phyloP scores from a whole-genome alignment of 768 basidiomycete genomes.

The Collybia sp. region DNA sequence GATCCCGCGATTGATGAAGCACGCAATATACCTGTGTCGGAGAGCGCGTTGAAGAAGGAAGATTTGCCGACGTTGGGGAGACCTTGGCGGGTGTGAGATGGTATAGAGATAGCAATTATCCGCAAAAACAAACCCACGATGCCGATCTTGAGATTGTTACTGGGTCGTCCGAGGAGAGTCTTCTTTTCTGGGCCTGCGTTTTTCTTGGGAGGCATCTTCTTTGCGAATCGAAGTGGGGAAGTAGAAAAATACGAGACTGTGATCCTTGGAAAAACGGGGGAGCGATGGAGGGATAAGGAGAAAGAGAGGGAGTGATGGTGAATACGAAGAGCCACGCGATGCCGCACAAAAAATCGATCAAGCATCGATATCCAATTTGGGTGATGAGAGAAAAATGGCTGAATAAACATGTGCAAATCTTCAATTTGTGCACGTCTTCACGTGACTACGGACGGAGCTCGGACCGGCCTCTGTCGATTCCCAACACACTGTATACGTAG shows the following conservation, averaged over 20 bases:
- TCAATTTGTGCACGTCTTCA: neutral
- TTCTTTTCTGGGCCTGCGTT: conserved; percentile 76
- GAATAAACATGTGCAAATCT: conserved; percentile 12
- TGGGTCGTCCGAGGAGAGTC: conserved; percentile 80
- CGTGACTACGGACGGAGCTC: no score
- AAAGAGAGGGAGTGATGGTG: conserved; percentile 5
- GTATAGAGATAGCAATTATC: conserved; percentile 12
- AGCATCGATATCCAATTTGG: conserved; percentile 14
- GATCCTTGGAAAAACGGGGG: neutral
- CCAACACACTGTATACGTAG: no score
- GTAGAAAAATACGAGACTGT: conserved; percentile 17
- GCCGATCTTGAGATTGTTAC: conserved; percentile 98
- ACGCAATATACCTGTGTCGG: conserved; percentile 68
- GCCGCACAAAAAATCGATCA: conserved; percentile 17
- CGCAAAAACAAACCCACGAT: conserved; percentile 80
- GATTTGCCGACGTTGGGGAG: conserved; percentile 98
- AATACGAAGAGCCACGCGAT: neutral
- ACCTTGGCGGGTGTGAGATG: conserved; percentile 36
- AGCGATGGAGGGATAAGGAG: conserved; percentile 9
- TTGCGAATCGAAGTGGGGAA: conserved; percentile 40
- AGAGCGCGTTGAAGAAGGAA: conserved; percentile 97
- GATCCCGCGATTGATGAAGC: conserved; percentile 5
- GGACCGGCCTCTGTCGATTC: no score
- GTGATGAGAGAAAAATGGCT: conserved; percentile 8
- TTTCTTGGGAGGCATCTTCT: conserved; percentile 92